Percentiles rank a stretch among this genome's conserved stretches.
Evolutionary conservation across 345 rosid genomes (phyloP).

Genomic region (Dipteronia sinensis): DNA sequence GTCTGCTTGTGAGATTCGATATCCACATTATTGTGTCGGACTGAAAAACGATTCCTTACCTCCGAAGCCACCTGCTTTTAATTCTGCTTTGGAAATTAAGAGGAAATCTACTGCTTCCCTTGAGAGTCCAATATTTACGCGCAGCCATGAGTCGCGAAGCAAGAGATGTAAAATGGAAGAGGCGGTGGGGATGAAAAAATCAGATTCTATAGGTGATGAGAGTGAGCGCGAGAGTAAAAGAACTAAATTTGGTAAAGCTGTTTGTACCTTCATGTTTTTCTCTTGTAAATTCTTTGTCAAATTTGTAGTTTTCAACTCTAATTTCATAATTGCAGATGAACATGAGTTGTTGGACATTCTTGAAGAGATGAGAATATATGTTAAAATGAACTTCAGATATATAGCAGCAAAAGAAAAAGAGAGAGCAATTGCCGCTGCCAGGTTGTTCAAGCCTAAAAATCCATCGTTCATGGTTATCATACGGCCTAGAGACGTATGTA

Average conservation of each 20-base stretch:
- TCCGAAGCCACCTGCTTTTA: not conserved
- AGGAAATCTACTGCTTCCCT: not conserved
- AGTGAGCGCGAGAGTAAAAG: not conserved
- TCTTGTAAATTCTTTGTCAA: not conserved
- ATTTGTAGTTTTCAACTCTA: not conserved
- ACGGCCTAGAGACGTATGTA: not conserved
- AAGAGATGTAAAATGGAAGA: constrained; percentile 21
- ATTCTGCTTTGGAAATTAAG: not conserved
- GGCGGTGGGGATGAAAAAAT: not conserved
- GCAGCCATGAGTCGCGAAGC: not conserved
- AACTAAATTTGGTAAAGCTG: not conserved
- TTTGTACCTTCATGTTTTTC: not conserved
- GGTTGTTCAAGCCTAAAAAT: not conserved
- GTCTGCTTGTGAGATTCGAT: constrained; percentile 39
- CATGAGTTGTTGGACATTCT: not conserved
- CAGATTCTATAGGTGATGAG: not conserved
- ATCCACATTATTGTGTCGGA: constrained; percentile 5
- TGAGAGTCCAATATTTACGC: not conserved
- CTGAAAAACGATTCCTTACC: not conserved
- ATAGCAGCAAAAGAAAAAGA: not conserved
- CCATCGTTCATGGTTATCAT: not conserved
- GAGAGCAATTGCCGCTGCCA: not conserved
- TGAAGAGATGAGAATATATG: not conserved
- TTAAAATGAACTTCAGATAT: not conserved
- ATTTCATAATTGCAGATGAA: not conserved